Evolutionary conservation across 2,329 filamentous ascomycete species (phyloP), one percentile per base, ranked within the genome.

Genomic region (Colletotrichum sp.): DNA sequence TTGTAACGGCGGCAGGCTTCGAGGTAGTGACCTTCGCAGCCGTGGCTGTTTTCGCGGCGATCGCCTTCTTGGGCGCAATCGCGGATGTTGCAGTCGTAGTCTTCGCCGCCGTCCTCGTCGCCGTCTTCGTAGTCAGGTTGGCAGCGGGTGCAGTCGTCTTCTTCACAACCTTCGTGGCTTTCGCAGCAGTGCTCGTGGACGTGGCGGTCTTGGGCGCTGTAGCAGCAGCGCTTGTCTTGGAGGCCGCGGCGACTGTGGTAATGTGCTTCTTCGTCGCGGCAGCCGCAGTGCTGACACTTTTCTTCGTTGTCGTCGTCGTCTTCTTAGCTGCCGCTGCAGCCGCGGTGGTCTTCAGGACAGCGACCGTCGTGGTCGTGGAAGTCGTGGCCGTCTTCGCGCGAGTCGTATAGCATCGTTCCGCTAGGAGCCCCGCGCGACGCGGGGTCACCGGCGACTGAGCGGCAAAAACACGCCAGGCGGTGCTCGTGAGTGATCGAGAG

Each of bases 401-500:
- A 16, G 76, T 77, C 15, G 69, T 70, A 71, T 77, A 77, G 74
- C 69, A 68, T 63, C 76, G 74, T n/a, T 39, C 36, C 25, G 66
- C 68, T 4, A 77, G n/a, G 34, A 55, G 27, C 36, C 57, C 74
- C 34, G 64, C 64, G 59, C 22, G 48, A 30, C 34, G 52, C 22
- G 64, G 28, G 28, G 59, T 28, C 13, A 59, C 68, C 11, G 63
- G 16, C 8, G 61, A 27, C 16, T 65, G 28, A 25, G 28, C n/a
- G 28, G 36, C 57, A 12, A 61, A 65, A 16, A 34, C 32, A 16
- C 66, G 71, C 71, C 71, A 76, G 52, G 63, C 25, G 9, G 61
- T 67, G 48, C 39, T 71, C 61, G 66, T 25, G 2, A 76, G 66
- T 52, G 66, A 32, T 73, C 71, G 70, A 19, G 70, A 22, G n/a